Conservation (phyloP, 768 basidiomycete species). For the Boletus subparvulus region DNA sequence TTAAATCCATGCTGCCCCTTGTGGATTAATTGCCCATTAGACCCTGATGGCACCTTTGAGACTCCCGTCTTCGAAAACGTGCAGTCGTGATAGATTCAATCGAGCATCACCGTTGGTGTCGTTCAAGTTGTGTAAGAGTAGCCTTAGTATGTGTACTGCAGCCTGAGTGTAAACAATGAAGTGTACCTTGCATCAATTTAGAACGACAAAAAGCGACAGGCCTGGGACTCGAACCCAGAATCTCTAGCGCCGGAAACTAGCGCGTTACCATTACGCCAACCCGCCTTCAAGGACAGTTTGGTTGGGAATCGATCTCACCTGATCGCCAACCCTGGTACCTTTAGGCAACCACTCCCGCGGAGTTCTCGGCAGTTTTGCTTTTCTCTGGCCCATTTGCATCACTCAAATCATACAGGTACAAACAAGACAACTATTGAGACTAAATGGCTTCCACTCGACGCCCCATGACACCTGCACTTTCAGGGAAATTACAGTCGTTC, state of each 20-base stretch:
- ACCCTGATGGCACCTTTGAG: conserved; percentile 41
- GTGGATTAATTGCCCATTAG: conserved; percentile 13
- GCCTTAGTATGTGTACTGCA: background rate
- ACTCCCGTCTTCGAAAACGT: conserved; percentile 42
- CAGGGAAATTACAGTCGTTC: background rate
- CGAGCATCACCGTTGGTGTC: background rate
- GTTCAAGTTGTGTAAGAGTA: conserved; percentile 8
- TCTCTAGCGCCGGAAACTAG: conserved; percentile 65
- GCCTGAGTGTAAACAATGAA: background rate
- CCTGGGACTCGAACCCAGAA: conserved; percentile 65
- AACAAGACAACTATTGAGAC: background rate
- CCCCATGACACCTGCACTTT: background rate
- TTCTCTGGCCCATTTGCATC: background rate
- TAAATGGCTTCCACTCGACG: background rate
- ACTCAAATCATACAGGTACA: background rate
- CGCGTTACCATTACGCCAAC: conserved; percentile 67
- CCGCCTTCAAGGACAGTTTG: conserved; percentile 32
- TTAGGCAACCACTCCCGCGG: too few species aligned
- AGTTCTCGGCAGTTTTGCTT: too few species aligned
- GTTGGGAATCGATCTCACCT: background rate
- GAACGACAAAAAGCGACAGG: conserved; percentile 44
- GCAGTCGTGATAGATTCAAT: background rate
- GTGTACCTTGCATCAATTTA: background rate
- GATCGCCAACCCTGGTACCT: background rate
- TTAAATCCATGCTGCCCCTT: too few species aligned